A percentile compares a stretch with the other conserved stretches of the same genome.
phyloP scores from a whole-genome alignment of 176 grass and related monocot species.

The Triticum monococcum region DNA sequence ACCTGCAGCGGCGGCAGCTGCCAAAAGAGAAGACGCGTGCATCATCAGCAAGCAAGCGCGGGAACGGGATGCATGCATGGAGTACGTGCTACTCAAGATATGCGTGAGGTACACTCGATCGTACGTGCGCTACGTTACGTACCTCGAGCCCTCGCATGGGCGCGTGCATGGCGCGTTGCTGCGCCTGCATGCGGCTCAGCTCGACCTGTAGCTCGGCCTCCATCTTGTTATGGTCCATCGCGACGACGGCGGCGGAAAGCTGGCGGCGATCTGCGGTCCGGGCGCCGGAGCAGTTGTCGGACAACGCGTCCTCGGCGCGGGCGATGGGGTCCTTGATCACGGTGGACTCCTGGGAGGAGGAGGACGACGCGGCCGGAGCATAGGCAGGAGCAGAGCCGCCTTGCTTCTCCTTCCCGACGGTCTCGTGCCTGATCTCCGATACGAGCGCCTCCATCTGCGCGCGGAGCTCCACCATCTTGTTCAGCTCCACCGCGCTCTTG shows the following conservation, averaged over 20 bases:
- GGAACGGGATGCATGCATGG: not conserved
- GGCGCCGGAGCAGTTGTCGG: slow-evolving; percentile 40
- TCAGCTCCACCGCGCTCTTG: slow-evolving; percentile 73
- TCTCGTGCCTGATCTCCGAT: slow-evolving; percentile 52
- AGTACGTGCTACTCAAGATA: not conserved
- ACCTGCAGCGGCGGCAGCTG: slow-evolving; percentile 38
- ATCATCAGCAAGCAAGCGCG: not conserved
- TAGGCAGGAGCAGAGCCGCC: not conserved
- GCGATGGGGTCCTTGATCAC: slow-evolving; percentile 50
- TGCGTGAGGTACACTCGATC: not conserved
- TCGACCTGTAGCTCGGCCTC: slow-evolving; percentile 75
- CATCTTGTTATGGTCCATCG: slow-evolving; percentile 56
- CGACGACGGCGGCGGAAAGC: not conserved
- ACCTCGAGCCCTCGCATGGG: slow-evolving; percentile 40
- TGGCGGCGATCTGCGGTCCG: not conserved
- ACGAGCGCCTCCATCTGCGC: slow-evolving; percentile 79
- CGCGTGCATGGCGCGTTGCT: not conserved
- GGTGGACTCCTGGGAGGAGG: slow-evolving; percentile 31
- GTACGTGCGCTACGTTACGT: not conserved
- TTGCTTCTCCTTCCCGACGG: slow-evolving; percentile 19
- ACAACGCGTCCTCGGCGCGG: slow-evolving; percentile 30
- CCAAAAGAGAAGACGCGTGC: not conserved
- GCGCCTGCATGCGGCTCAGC: slow-evolving; percentile 43
- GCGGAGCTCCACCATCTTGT: slow-evolving; percentile 83
- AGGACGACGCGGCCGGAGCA: not conserved